These are phyloP conservation scores for Macrolepiota fuliginosa DNA, from an alignment of 768 basidiomycete genomes.

Conservation along the genomic window DNA sequence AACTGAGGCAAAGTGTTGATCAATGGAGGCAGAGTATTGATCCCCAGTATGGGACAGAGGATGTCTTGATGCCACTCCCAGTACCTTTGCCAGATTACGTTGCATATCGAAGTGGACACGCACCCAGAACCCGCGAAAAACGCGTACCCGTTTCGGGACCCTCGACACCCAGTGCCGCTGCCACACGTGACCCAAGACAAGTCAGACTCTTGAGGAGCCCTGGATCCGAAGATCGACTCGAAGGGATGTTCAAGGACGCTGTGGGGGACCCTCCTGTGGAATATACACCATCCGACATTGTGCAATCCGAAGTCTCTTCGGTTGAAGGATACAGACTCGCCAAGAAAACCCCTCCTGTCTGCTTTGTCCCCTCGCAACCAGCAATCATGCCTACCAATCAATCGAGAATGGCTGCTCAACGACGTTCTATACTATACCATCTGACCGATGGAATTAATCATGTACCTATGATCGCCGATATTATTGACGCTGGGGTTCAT, in stretches of 20 bases:
- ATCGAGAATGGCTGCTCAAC: not conserved
- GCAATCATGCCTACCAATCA: not conserved
- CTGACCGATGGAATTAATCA: not conserved
- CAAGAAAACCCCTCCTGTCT: not conserved
- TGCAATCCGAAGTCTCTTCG: conserved; percentile 3
- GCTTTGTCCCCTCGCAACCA: conserved; percentile 3
- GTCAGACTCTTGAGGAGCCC: not conserved
- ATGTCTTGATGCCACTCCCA: conserved; percentile 6
- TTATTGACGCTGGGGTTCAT: not conserved
- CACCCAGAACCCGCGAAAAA: not conserved
- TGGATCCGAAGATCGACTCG: not conserved
- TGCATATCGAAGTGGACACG: not conserved
- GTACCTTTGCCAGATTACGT: not conserved
- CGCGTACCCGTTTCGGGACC: not conserved
- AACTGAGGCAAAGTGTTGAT: conserved; percentile 2
- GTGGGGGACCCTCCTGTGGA: not conserved
- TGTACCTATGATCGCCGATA: conserved; percentile 1
- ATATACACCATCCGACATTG: not conserved
- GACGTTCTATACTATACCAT: not conserved
- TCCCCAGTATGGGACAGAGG: not conserved
- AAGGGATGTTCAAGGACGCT: not conserved
- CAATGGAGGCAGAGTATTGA: conserved; percentile 4
- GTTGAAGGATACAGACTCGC: not conserved
- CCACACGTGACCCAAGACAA: not conserved
- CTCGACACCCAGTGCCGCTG: not conserved